phyloP scores from a whole-genome alignment of 345 rosid species.

The Eucalyptus globulus region DNA sequence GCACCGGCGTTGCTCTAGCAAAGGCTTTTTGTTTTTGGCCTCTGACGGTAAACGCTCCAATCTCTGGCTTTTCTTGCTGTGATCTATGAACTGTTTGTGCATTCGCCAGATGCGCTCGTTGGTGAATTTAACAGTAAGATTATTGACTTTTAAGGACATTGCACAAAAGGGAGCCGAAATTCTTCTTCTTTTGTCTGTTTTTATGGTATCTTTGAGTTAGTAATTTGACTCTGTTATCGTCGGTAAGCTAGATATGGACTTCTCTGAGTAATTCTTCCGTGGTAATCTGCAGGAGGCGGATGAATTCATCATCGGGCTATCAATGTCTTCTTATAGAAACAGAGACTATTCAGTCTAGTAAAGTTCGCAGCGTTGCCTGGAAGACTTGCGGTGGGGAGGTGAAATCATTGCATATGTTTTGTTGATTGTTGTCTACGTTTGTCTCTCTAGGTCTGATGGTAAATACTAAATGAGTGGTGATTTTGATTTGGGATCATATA shows the following conservation, averaged over 20 bases:
- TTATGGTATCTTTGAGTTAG: fast-evolving
- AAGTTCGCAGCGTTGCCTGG: conserved; percentile 75
- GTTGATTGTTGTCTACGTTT: not conserved
- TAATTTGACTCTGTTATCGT: not conserved
- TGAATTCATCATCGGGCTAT: conserved; percentile 75
- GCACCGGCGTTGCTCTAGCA: conserved; percentile 73
- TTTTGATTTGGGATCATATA: too few relatives aligned
- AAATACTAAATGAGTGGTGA: not conserved
- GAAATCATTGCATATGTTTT: not conserved
- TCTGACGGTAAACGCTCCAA: conserved; percentile 28
- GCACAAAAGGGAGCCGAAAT: conserved; percentile 41
- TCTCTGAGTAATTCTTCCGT: not conserved
- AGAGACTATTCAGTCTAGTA: conserved; percentile 69
- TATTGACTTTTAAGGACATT: conserved; percentile 28
- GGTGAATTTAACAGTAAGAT: not conserved
- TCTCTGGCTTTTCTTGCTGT: not conserved
- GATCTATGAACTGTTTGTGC: not conserved
- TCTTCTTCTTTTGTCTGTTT: not conserved
- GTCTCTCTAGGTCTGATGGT: not conserved
- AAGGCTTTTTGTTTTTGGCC: conserved; percentile 62
- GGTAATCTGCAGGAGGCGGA: conserved; percentile 45
- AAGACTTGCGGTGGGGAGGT: conserved; percentile 72
- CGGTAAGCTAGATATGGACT: not conserved
- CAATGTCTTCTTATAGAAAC: conserved; percentile 62
- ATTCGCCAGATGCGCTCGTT: not conserved